Conservation (phyloP, 1,139 yeast species). For the Pichia sp. region DNA sequence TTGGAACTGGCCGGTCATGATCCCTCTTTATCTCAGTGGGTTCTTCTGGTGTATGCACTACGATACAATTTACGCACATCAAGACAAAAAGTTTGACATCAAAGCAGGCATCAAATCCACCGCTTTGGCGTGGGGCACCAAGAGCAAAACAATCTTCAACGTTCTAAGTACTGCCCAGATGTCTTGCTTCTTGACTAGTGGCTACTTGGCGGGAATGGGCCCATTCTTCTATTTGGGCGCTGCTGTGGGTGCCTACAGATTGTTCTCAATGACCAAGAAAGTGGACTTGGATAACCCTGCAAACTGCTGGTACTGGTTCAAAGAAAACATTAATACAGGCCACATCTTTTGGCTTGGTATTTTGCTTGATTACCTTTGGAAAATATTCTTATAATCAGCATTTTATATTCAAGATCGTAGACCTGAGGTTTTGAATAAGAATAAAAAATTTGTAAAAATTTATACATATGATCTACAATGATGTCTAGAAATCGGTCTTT, state of each 20-base stretch:
- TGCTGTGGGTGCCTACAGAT: conserved; percentile 62
- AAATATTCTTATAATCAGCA: conserved; percentile 7
- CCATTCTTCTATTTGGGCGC: conserved; percentile 75
- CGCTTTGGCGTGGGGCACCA: conserved; percentile 87
- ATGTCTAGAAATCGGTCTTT: conserved; percentile 7
- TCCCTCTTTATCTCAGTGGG: conserved; percentile 71
- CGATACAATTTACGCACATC: conserved; percentile 96
- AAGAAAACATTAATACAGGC: conserved; percentile 76
- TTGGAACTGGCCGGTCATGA: conserved; percentile 67
- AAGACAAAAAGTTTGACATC: conserved; percentile 84
- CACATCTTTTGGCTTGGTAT: conserved; percentile 74
- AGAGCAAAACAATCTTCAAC: conserved; percentile 64
- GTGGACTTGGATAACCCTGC: conserved; percentile 78
- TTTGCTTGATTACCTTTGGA: conserved; percentile 58
- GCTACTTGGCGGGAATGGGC: conserved; percentile 77
- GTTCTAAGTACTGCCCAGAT: conserved; percentile 66
- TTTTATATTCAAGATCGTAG: background rate
- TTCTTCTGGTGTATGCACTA: conserved; percentile 93
- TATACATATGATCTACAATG: background rate
- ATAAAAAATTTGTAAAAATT: background rate
- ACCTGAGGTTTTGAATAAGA: background rate
- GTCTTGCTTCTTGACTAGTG: conserved; percentile 61
- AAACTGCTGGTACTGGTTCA: conserved; percentile 79
- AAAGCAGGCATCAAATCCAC: conserved; percentile 92
- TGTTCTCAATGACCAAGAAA: conserved; percentile 58